A percentile compares a stretch with the other conserved stretches of the same genome.
These are phyloP conservation scores for Garcia nutans DNA, from an alignment of 345 rosid species.

Conservation along the genomic window DNA sequence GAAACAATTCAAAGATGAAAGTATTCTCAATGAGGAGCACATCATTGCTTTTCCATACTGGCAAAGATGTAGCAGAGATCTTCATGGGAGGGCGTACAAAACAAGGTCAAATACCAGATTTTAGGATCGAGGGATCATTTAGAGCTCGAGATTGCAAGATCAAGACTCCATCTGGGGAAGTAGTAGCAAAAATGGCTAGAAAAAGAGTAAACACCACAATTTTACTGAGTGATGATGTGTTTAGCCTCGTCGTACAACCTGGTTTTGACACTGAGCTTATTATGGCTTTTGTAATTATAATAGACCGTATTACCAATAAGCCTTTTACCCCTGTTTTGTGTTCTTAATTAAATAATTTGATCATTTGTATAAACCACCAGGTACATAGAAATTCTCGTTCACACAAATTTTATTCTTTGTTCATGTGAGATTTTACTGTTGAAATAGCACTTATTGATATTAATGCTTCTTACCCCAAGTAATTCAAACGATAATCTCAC, in stretches of 20 bases:
- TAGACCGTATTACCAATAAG: conserved; percentile 45
- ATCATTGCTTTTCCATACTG: conserved; percentile 17
- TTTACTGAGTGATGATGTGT: conserved; percentile 46
- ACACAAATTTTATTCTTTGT: neutral
- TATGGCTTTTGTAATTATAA: conserved; percentile 47
- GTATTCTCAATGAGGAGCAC: conserved; percentile 45
- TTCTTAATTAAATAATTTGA: conserved; percentile 27
- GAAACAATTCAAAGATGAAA: conserved; percentile 18
- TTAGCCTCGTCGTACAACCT: conserved; percentile 42
- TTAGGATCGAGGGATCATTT: conserved; percentile 44
- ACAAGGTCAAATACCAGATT: conserved; percentile 30
- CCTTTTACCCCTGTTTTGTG: conserved; percentile 35
- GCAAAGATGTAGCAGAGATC: conserved; percentile 36
- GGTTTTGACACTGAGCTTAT: conserved; percentile 36
- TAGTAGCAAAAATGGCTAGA: conserved; percentile 34
- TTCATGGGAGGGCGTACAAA: conserved; percentile 17
- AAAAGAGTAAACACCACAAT: conserved; percentile 39
- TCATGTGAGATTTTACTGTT: no score
- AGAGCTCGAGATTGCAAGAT: conserved; percentile 34
- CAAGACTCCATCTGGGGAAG: conserved; percentile 17
- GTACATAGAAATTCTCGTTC: neutral
- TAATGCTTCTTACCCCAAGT: no score
- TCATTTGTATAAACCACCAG: neutral
- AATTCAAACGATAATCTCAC: no score
- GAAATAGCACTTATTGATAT: neutral